Evolutionary conservation across 805 yeast genomes (phyloP), one percentile per base, ranked within the genome.

Genomic region (Ogataea pini): DNA sequence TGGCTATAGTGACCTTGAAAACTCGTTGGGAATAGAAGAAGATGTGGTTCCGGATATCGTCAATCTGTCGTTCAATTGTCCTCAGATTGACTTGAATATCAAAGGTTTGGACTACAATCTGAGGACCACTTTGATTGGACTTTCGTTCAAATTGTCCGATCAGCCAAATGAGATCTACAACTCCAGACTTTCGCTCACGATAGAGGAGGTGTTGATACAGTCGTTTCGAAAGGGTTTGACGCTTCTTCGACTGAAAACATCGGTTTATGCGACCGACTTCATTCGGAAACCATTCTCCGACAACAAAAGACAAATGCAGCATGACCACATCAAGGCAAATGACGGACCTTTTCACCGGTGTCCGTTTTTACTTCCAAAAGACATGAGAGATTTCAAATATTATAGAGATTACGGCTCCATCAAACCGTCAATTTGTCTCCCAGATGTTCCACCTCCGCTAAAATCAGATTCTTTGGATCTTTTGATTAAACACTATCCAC

Each of bases 271-370:
- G 13, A 79, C 89, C 2, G 76, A 82, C 50, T 84, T 89, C 53
- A 69, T 75, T 18, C 82, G 79, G 49, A 79, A 78, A 46, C 65
- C 70, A 10, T 70, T 79, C 49, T 76, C 75, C 52, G 63, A 62
- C 0, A 73, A 74, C 10, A 76, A 78, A 36, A 66, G 80, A 44
- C 58, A 61, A 8, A 59, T 68, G 16, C 97, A 91, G 62, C 83
- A 83, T 44, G 71, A 72, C 2, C 96, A 87, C 63, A 67, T 91
- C 1, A 68, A 78, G 16, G 54, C 71, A 6, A 86, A 89, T 57
- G 99, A 94, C 71, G 86, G 87, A 0, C 89, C 96, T 0, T 89
- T 81, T 52, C 94, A 89, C 56, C 69, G 99, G 47, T 72, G 82
- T 17, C 84, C 94, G 0, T 91, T 89, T 62, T 64, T 92, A 24